Evolutionary conservation across 2,329 filamentous ascomycete genomes (phyloP).

Genomic region (Raffaelea albimanens): DNA sequence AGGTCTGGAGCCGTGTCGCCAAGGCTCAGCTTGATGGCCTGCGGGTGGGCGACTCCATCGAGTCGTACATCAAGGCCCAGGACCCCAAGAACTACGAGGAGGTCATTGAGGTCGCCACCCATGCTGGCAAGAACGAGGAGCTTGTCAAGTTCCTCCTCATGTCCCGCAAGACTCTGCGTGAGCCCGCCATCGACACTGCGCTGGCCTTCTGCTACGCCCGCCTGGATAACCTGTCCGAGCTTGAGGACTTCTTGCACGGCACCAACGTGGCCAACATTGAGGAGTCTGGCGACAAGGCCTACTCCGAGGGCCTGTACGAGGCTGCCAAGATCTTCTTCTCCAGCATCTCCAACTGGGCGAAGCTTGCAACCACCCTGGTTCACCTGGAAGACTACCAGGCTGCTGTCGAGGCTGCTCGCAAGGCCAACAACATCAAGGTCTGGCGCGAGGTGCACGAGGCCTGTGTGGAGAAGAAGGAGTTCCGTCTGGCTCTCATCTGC

Average conservation of each 20-base stretch:
- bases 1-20: conserved; percentile 97
- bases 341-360: conserved; percentile 99
- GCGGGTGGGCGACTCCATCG: conserved; percentile 82
- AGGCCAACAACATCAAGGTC: conserved; percentile 98
- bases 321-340: conserved; percentile 98
- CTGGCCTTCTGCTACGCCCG: conserved; percentile 91
- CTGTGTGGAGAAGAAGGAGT: conserved; percentile 96
- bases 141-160: conserved; percentile 94
- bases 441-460: conserved; percentile 98
- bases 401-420: conserved; percentile 93
- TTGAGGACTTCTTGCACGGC: conserved; percentile 89
- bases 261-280: conserved; percentile 95
- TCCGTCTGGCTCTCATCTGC: conserved; percentile 96
- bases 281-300: conserved; percentile 95
- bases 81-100: conserved; percentile 91
- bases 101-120: conserved; percentile 91
- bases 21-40: conserved; percentile 97
- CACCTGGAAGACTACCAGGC: conserved; percentile 95
- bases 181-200: conserved; percentile 86
- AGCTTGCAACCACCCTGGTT: conserved; percentile 95
- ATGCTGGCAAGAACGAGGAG: conserved; percentile 95
- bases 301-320: conserved; percentile 86
- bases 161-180: conserved; percentile 92
- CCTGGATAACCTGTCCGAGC: conserved; percentile 80
- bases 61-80: conserved; percentile 92